phyloP scores from a whole-genome alignment of 1,139 yeast species.

The Blastobotrys malaysiensis region DNA sequence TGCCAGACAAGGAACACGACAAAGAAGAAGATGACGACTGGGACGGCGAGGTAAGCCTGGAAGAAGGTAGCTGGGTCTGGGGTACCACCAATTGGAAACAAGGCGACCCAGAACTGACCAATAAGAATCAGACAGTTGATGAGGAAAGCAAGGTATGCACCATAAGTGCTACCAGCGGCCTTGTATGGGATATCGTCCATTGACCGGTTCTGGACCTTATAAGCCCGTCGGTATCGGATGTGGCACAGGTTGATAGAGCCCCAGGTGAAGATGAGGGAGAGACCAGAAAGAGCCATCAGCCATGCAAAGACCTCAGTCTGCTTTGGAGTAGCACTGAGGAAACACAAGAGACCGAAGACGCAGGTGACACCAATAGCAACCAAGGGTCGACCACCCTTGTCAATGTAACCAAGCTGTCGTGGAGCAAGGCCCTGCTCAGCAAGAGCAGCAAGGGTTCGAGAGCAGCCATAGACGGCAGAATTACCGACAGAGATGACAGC shows the following conservation, averaged over 20 bases:
- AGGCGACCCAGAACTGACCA: slow-evolving; percentile 80
- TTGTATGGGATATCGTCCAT: slow-evolving; percentile 62
- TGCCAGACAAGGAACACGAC: slow-evolving; percentile 47
- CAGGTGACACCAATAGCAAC: slow-evolving; percentile 56
- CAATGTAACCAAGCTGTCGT: slow-evolving; percentile 63
- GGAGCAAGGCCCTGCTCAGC: slow-evolving; percentile 85
- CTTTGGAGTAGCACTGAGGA: slow-evolving; percentile 58
- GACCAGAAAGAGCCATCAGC: slow-evolving; percentile 78
- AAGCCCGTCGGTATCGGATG: slow-evolving; percentile 72
- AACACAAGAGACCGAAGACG: slow-evolving; percentile 61
- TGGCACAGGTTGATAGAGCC: slow-evolving; percentile 71
- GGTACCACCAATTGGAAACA: slow-evolving; percentile 55
- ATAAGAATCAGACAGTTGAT: slow-evolving; percentile 60
- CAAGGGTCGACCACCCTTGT: slow-evolving; percentile 68
- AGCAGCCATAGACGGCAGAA: slow-evolving; percentile 70
- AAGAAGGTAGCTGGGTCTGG: slow-evolving; percentile 46
- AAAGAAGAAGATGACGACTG: slow-evolving; percentile 46
- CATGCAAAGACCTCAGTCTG: slow-evolving; percentile 69
- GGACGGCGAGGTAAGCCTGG: slow-evolving; percentile 49
- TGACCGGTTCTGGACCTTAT: slow-evolving; percentile 58
- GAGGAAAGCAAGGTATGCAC: slow-evolving; percentile 60
- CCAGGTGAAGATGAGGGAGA: slow-evolving; percentile 83
- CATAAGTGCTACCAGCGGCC: slow-evolving; percentile 63
- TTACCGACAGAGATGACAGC: slow-evolving; percentile 71
- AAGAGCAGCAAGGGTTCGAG: slow-evolving; percentile 76